Evolutionary conservation across 257 asterid species (phyloP), one percentile per base, ranked within the genome.

Genomic region (Lavandula angustifolia): DNA sequence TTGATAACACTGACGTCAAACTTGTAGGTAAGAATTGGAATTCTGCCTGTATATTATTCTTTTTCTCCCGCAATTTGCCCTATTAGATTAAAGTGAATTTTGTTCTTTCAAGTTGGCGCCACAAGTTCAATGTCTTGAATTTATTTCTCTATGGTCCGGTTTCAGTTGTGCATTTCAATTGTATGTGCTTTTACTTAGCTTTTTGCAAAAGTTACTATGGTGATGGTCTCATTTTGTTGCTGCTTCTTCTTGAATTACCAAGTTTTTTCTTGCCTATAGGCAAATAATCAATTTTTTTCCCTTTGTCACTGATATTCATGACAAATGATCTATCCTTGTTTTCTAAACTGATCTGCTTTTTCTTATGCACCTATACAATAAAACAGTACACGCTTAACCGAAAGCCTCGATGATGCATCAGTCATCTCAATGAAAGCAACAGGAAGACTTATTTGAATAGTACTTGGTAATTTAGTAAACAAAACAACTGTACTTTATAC

Each of bases 1-100:
- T 78, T 54, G 97, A 89, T 69, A 89, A 94, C 78, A 94, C 99
- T 65, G 99, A 89, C 76, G 72, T 94, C 85, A 84, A 90, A 78
- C 95, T 94, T 75, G 96, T 94, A 63, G 99, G 99, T 89, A 79
- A 71, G 82, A 9, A 13, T 38, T 40, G 18, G 22, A 34, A 37
- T 54, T 43, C 59, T 9, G 16, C 38, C 46, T 55, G 50, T 41
- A 3, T 16, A 29, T 50, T 51, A 34, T 3, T 3, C 43, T 7
- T 64, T 58, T 67, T 47, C 17, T 52, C 33, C 56, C 3, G 31
- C 33, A 2, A 7, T 31, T 73, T 22, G 2, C 55, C 31, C 50
- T 60, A 27, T 22, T 41, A 44, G 47, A 54, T 46, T n/a, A 42
- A 48, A 73, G 44, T 4, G 43, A 37, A 18, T n/a, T 33, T 14